Evolutionary conservation across 2,329 filamentous ascomycete species (phyloP).

Genomic region (Epichloe sp.): DNA sequence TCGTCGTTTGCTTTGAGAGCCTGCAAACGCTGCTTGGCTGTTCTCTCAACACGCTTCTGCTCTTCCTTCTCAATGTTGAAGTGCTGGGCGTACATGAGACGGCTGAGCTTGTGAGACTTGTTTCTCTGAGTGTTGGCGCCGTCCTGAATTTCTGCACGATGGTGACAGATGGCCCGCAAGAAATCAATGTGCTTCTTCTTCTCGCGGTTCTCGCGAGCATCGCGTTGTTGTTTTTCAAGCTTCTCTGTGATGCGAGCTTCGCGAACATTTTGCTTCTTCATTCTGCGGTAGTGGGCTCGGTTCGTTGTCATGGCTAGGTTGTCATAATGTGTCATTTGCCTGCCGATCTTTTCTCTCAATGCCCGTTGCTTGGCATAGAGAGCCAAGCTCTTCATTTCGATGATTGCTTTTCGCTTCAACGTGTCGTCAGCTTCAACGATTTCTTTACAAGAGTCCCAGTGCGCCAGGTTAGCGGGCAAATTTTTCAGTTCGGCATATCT

Average conservation of each 20-base stretch:
- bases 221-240: constrained; percentile 95
- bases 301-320: constrained; percentile 97
- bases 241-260: constrained; percentile 98
- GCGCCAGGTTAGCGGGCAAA: constrained; percentile 71
- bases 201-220: constrained; percentile 88
- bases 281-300: constrained; percentile 73
- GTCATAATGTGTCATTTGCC: constrained; percentile 89
- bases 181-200: constrained; percentile 97
- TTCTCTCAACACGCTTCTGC: constrained; percentile 94
- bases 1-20: constrained; percentile 98
- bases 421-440: constrained; percentile 59
- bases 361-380: constrained; percentile 81
- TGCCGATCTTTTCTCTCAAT: constrained; percentile 73
- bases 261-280: constrained; percentile 93
- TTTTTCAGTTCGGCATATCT: constrained; percentile 75
- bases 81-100: constrained; percentile 80
- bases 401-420: constrained; percentile 77
- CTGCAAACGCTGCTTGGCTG: constrained; percentile 97
- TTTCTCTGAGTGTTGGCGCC: constrained; percentile 52
- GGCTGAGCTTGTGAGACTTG: constrained; percentile 75
- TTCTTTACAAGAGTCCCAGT: constrained; percentile 70
- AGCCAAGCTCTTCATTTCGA: constrained; percentile 86
- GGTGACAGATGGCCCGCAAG: constrained; percentile 71
- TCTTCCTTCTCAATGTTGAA: constrained; percentile 98
- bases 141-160: constrained; percentile 64